Conservation (phyloP, 1,139 yeast genomes). For the Meyerozyma athensensis region DNA sequence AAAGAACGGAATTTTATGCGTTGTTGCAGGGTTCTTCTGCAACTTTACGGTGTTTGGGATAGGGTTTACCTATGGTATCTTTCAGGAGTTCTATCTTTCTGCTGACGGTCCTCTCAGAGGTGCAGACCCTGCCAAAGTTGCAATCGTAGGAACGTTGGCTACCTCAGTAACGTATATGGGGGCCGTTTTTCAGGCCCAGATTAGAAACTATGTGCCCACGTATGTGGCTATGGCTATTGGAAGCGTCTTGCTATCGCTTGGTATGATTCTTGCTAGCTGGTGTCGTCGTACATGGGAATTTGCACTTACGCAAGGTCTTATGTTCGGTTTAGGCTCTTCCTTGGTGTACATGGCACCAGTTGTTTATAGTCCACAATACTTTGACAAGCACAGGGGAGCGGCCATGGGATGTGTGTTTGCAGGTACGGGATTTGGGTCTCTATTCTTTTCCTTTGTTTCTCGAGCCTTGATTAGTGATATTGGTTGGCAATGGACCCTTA, state of each 20-base stretch:
- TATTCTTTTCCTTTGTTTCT: slow-evolving; percentile 31
- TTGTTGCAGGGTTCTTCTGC: slow-evolving; percentile 26
- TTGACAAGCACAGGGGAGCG: slow-evolving; percentile 30
- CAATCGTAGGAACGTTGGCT: slow-evolving; percentile 27
- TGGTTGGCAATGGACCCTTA: slow-evolving; percentile 39
- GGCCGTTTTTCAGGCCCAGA: slow-evolving; percentile 22
- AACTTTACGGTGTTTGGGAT: slow-evolving; percentile 32
- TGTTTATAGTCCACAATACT: slow-evolving; percentile 36
- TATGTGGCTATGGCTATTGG: slow-evolving; percentile 23
- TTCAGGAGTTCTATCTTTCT: slow-evolving; percentile 29
- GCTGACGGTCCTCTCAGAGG: slow-evolving; percentile 21
- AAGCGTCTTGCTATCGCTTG: slow-evolving; percentile 21
- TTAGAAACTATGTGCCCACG: slow-evolving; percentile 17
- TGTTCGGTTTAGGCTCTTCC: slow-evolving; percentile 36
- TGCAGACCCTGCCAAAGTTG: slow-evolving; percentile 21
- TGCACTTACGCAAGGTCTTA: slow-evolving; percentile 32
- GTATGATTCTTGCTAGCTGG: slow-evolving; percentile 23
- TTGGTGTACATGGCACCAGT: slow-evolving; percentile 37
- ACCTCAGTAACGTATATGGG: slow-evolving; percentile 24
- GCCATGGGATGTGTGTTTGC: slow-evolving; percentile 40
- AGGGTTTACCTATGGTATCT: slow-evolving; percentile 31
- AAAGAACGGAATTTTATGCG: slow-evolving; percentile 4
- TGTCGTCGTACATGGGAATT: slow-evolving; percentile 24
- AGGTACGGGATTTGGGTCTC: slow-evolving; percentile 42
- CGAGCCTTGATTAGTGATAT: slow-evolving; percentile 22